Base-by-base conservation (phyloP, 371 early-diverging fungal species). In the Actinomucor elegans region DNA sequence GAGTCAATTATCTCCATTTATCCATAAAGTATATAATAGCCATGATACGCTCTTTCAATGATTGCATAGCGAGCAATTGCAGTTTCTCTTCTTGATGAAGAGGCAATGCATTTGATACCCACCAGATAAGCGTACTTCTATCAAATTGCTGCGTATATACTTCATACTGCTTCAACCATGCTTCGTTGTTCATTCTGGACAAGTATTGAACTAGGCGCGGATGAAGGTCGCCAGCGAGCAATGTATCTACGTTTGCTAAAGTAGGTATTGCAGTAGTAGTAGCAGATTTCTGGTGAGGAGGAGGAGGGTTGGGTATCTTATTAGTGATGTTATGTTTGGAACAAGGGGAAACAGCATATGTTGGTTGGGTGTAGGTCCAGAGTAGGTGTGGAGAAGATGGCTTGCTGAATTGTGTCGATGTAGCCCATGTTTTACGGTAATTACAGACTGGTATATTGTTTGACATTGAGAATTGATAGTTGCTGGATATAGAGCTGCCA, bases 41-140 rank as follows among this genome's bases (percentile, higher is more conserved):
- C 26, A 67, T 26, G 7, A 83, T 59, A 12, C 83, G 62, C 42
- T 76, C 70, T 15, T 74, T 66, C 12, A 75, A 58, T 1, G 73
- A 63, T 2, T 45, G 50, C 42, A 69, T 50, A 15, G 43, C 23
- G 3, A 81, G 55, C 14, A 84, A 24, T 27, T 57, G 64, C 26
- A 73, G 66, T 42, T 74, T 78, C 35, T 80, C 80, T 24, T 52
- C 27, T 14, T 35, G 33, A 50, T 33, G 8, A 1, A 84, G 57
- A 3, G 83, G 83, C 38, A 84, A 41, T 31, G 79, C 64, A 27
- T 72, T 66, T 5, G 79, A 80, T 0, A 74, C 64, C 82, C 85
- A 82, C 61, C 74, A 84, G n/a, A 61, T 52, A 1, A 64, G 55
- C 7, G 68, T 52, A 35, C 29, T 27, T 15, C 45, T 35, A 77